These are phyloP conservation scores for Macadamia tetraphylla DNA, from an alignment of 164 flowering plant species.

Conservation along the genomic window DNA sequence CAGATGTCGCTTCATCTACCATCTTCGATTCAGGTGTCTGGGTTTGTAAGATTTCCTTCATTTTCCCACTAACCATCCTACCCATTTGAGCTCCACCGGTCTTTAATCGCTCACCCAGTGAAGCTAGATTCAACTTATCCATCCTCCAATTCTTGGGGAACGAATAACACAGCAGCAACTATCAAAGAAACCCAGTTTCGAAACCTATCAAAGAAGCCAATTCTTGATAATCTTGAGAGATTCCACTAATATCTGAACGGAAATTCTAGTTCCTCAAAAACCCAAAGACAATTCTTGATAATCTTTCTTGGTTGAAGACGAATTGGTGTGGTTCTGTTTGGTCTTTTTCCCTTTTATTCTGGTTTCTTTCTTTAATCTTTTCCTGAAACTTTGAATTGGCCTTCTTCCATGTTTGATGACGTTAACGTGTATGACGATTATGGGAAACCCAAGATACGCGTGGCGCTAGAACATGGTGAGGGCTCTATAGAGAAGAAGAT, in stretches of 20 bases:
- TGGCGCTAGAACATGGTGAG: too few species aligned
- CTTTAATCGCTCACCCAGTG: conserved; percentile 58
- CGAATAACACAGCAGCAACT: background rate
- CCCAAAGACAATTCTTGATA: too few species aligned
- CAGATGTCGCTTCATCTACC: conserved; percentile 77
- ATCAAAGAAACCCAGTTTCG: background rate
- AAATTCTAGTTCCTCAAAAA: too few species aligned
- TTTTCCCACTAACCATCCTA: conserved; percentile 47
- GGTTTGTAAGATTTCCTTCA: conserved; percentile 65
- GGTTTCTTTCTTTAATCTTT: too few species aligned
- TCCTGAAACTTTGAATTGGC: background rate
- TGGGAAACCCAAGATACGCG: too few species aligned
- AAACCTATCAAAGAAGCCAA: background rate
- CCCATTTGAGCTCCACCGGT: conserved; percentile 66
- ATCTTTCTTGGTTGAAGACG: too few species aligned
- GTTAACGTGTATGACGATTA: background rate
- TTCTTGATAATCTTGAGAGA: too few species aligned
- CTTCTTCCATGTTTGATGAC: background rate
- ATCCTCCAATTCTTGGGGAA: conserved; percentile 12
- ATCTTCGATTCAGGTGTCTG: conserved; percentile 70
- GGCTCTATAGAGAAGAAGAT: too few species aligned
- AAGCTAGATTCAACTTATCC: conserved; percentile 55
- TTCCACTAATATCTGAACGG: too few species aligned
- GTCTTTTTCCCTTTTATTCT: background rate
- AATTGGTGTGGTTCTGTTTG: too few species aligned